A percentile compares a stretch with the other conserved stretches of the same genome.
Conservation (phyloP, 345 rosid species). For the Cardiospermum halicacabum region DNA sequence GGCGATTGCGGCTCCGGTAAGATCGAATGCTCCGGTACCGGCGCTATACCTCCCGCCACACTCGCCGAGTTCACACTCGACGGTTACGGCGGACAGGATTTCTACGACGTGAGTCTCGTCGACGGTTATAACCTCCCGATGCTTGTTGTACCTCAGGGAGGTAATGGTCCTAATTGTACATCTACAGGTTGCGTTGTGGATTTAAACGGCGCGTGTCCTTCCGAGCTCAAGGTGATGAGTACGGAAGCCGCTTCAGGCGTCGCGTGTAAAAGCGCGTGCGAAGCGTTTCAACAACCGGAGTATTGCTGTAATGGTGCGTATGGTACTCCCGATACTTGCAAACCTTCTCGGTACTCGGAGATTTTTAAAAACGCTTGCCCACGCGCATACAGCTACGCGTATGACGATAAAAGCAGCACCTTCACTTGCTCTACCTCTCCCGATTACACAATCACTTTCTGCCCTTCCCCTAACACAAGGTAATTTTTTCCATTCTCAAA, state of each 20-base stretch:
- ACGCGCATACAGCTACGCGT: conserved; percentile 93
- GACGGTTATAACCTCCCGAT: conserved; percentile 95
- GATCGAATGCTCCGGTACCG: conserved; percentile 69
- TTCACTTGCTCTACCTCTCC: conserved; percentile 74
- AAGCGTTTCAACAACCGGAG: conserved; percentile 67
- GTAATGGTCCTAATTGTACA: conserved; percentile 60
- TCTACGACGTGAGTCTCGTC: conserved; percentile 81
- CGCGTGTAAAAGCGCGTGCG: conserved; percentile 95
- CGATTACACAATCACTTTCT: conserved; percentile 79
- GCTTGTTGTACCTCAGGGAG: conserved; percentile 77
- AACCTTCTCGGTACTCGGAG: conserved; percentile 72
- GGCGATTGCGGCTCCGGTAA: conserved; percentile 84
- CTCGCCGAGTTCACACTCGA: conserved; percentile 80
- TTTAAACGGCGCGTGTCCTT: conserved; percentile 68
- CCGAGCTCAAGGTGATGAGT: conserved; percentile 64
- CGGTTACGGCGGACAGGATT: conserved; percentile 71
- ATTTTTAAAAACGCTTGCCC: conserved; percentile 81
- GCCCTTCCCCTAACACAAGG: conserved; percentile 82
- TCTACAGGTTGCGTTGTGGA: conserved; percentile 75
- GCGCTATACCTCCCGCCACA: conserved; percentile 81
- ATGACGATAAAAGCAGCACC: conserved; percentile 88
- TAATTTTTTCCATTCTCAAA: conserved; percentile 28
- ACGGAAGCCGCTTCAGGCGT: conserved; percentile 30
- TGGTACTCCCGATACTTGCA: conserved; percentile 65
- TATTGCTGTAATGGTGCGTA: conserved; percentile 83